Conservation (phyloP, 2,329 filamentous ascomycete species). For the Plenodomus biglobosus region DNA sequence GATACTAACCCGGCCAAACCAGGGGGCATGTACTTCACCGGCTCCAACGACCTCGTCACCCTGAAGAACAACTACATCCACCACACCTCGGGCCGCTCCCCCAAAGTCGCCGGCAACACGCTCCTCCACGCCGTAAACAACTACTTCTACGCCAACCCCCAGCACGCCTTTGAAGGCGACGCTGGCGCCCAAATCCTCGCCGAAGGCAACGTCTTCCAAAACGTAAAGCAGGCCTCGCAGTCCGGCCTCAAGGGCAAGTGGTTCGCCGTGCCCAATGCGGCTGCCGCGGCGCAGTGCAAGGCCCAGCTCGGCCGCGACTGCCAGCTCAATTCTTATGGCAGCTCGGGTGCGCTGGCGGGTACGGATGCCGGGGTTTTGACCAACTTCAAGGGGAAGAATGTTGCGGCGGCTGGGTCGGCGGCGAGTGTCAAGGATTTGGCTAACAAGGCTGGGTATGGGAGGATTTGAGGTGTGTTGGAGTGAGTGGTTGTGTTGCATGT, state of each 20-base stretch:
- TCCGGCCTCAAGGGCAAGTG: slow-evolving; percentile 48
- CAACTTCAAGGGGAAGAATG: slow-evolving; percentile 57
- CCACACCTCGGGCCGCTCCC: slow-evolving; percentile 59
- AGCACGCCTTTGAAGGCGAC: slow-evolving; percentile 60
- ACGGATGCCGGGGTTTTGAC: slow-evolving; percentile 53
- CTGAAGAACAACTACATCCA: slow-evolving; percentile 64
- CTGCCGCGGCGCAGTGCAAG: slow-evolving; percentile 48
- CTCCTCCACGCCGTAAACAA: slow-evolving; percentile 65
- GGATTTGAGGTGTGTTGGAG: slow-evolving; percentile 14
- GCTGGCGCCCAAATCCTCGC: slow-evolving; percentile 50
- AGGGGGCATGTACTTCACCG: slow-evolving; percentile 60
- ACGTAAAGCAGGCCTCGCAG: slow-evolving; percentile 48
- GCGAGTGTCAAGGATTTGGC: slow-evolving; percentile 18
- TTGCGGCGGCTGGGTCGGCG: slow-evolving; percentile 48
- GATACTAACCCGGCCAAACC: too few species aligned
- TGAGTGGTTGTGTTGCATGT: too few species aligned
- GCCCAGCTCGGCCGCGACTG: slow-evolving; percentile 54
- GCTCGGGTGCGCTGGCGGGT: slow-evolving; percentile 29
- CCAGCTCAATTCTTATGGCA: slow-evolving; percentile 50
- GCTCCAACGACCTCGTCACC: slow-evolving; percentile 59
- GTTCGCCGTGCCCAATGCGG: slow-evolving; percentile 41
- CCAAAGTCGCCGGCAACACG: slow-evolving; percentile 59
- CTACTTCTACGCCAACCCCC: slow-evolving; percentile 59
- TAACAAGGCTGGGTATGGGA: slow-evolving; percentile 29
- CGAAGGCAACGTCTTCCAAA: slow-evolving; percentile 62